Evolutionary conservation across 352 stramenopile genomes (phyloP).

Genomic region (Phytophthora pisi): DNA sequence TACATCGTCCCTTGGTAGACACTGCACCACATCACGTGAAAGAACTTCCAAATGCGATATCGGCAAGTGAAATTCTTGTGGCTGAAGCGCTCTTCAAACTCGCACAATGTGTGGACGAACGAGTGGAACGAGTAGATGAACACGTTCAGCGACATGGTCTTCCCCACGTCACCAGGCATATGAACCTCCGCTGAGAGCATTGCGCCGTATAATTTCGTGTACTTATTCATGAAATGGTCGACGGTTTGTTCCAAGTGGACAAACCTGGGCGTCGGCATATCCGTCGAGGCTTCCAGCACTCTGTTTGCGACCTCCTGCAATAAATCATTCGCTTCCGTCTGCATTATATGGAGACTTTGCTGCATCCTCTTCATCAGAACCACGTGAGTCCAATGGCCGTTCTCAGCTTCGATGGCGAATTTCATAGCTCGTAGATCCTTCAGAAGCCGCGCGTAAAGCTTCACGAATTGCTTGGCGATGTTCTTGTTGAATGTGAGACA

Average conservation of each 20-base stretch:
- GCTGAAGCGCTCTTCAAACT: constrained; percentile 69
- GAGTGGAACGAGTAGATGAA: constrained; percentile 85
- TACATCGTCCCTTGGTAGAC: constrained; percentile 52
- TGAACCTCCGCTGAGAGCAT: constrained; percentile 46
- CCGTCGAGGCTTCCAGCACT: constrained; percentile 26
- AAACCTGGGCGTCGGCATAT: constrained; percentile 49
- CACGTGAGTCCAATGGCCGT: constrained; percentile 58
- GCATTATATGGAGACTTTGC: constrained; percentile 65
- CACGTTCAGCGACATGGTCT: constrained; percentile 73
- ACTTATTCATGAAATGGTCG: constrained; percentile 59
- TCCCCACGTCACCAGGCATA: constrained; percentile 51
- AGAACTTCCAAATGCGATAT: constrained; percentile 55
- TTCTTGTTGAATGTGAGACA: constrained; percentile 76
- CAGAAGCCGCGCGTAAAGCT: constrained; percentile 60
- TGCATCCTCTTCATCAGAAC: constrained; percentile 70
- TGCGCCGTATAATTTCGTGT: constrained; percentile 57
- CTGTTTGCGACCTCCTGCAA: constrained; percentile 58
- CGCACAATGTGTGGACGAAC: constrained; percentile 61
- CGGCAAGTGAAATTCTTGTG: constrained; percentile 60
- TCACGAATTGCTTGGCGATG: constrained; percentile 67
- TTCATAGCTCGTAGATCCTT: constrained; percentile 73
- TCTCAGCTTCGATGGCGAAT: constrained; percentile 68
- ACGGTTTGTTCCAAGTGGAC: constrained; percentile 56
- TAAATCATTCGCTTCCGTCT: constrained; percentile 61
- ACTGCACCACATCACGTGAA: constrained; percentile 45